Evolutionary conservation across 345 rosid species (phyloP).

Genomic region (Camelina laxa): DNA sequence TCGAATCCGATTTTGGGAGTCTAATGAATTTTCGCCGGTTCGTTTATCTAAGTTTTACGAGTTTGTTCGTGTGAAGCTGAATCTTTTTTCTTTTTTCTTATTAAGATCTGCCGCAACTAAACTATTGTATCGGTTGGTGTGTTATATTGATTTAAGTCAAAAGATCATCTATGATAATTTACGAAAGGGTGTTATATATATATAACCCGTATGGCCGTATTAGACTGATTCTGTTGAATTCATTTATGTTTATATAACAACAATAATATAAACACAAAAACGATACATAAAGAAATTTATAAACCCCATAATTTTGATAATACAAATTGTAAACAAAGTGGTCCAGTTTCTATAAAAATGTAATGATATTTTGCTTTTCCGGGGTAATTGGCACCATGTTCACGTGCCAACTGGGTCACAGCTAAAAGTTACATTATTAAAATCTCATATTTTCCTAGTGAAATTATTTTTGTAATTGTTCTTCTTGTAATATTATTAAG

Average conservation of each 20-base stretch:
- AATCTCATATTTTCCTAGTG: neutral
- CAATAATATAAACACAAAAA: constrained; percentile 26
- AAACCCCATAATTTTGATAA: constrained; percentile 23
- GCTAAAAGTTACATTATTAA: constrained; percentile 45
- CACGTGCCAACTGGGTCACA: constrained; percentile 55
- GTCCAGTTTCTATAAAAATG: constrained; percentile 39
- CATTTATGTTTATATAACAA: neutral
- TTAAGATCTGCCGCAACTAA: neutral
- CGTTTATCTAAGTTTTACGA: neutral
- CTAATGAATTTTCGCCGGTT: neutral
- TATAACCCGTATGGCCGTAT: neutral
- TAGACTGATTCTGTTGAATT: constrained; percentile 16
- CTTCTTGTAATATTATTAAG: neutral
- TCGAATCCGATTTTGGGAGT: neutral
- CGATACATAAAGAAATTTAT: constrained; percentile 11
- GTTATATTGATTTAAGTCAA: neutral
- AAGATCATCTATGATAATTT: constrained; percentile 1
- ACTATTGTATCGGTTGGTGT: neutral
- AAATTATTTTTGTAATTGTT: constrained; percentile 11
- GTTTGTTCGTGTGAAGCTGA: constrained; percentile 1
- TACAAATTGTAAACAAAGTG: constrained; percentile 5
- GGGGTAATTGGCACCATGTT: constrained; percentile 41
- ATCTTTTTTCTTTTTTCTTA: too few relatives aligned
- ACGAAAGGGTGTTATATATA: neutral
- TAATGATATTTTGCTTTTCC: constrained; percentile 26